Evolutionary conservation across 805 yeast species (phyloP), one percentile per base, ranked within the genome.

Genomic region (Teunomyces cretensis): DNA sequence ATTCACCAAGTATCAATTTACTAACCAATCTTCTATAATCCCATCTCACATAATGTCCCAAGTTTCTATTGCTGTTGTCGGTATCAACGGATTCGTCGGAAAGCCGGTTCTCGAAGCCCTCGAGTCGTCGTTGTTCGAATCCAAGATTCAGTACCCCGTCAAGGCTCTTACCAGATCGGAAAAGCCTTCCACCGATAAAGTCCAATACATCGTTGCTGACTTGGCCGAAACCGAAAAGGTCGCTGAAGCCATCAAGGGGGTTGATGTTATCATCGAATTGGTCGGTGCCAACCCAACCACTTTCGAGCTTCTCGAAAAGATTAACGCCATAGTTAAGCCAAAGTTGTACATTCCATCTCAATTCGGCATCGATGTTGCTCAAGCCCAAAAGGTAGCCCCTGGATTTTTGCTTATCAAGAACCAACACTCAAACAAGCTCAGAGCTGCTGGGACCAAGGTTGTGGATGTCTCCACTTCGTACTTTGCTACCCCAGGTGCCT

Each of bases 341-440:
- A 74, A 75, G 55, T 56, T 79, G 28, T 81, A 71, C 63, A 74
- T 81, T 50, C 84, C 86, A 27, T 75, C 84, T 2, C 86, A 81
- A 53, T 83, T 77, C 53, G 89, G 88, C 33, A 53, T 68, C 16
- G 80, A 79, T 43, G 41, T 72, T 13, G 56, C 50, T 2, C 63
- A 56, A 7, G 58, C 58, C 15, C 53, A 53, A 3, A 46, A 51
- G 15, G 32, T 43, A 16, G 57, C 69, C 16, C 75, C 79, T 6
- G 68, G 65, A 0, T 63, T 76, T 44, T 53, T 62, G 26, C 54
- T 39, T 1, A 9, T 45, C 14, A 78, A 78, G 56, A 37, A 56
- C 1, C 53, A 45, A 1, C 79, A 77, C 52, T 56, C 73, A 5
- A 53, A 55, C 2, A 62, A 56, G 11, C 68, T 76, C 14, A 68